Evolutionary conservation across 2,329 filamentous ascomycete genomes (phyloP).

Genomic region (Fusarium heterosporum): DNA sequence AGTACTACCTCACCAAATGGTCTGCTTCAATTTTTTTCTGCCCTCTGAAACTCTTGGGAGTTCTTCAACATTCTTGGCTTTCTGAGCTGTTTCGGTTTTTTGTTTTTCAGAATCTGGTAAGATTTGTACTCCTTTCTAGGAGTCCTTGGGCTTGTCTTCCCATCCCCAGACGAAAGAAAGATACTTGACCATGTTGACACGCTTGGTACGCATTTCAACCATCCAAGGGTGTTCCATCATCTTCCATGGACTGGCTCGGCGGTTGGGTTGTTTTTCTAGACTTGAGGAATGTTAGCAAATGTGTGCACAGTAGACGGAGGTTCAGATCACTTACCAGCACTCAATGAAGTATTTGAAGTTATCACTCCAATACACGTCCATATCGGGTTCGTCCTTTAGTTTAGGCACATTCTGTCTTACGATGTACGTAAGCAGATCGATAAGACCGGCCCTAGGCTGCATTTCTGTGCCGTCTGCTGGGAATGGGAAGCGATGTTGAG

Average conservation of each 20-base stretch:
- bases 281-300: constrained; percentile 60
- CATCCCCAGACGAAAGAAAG: constrained; percentile 97
- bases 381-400: constrained; percentile 92
- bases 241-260: constrained; percentile 94
- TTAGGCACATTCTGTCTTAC: constrained; percentile 95
- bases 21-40: not conserved
- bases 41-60: not conserved
- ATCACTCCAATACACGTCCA: constrained; percentile 92
- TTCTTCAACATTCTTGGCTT: constrained; percentile 7
- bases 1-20: not conserved
- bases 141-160: constrained; percentile 62
- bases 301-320: not conserved
- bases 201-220: constrained; percentile 93
- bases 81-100: constrained; percentile 13
- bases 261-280: constrained; percentile 89
- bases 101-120: constrained; percentile 27
- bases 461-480: constrained; percentile 95
- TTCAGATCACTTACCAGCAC: constrained; percentile 82
- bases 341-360: constrained; percentile 99
- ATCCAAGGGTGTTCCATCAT: constrained; percentile 99
- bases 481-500: constrained; percentile 98
- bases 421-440: constrained; percentile 97
- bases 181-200: constrained; percentile 97
- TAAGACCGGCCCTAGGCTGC: constrained; percentile 91
- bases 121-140: constrained; percentile 37